Base-by-base conservation (phyloP, 2,329 filamentous ascomycete species). In the Diplodia corticola region DNA sequence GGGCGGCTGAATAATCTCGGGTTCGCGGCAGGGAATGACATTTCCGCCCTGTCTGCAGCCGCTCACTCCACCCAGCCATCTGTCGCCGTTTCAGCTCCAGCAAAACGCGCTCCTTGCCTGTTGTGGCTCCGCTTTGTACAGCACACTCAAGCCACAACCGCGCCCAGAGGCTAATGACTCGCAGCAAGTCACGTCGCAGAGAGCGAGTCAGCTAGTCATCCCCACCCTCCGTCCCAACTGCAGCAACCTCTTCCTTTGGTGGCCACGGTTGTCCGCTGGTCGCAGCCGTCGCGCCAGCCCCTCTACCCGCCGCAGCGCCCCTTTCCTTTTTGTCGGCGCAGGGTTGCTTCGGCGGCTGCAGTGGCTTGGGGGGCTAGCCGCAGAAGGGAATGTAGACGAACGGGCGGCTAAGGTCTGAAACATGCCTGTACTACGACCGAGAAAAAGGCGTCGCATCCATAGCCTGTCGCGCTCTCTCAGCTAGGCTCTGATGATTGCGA, bases 381-480 rank as follows among this genome's bases (percentile, higher is more conserved):
- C 55, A 60, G 15, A n/a, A 10, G 57, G 57, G 57, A 61, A 61
- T 61, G 44, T n/a, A 50, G 57, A 49, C 57, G 40, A 35, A 30
- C 57, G 44, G 44, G 57, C 57, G 57, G 57, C 57, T 61, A 61
- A 49, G 26, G 5, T 54, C 51, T 61, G 57, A 61, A 61, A 61
- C 57, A 44, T n/a, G 44, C 17, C 22, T 26, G 40, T 61, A 6
- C 57, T 35, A 61, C 57, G 15, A 24, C 13, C 37, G 37, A n/a
- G 37, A 20, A 46, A 35, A 20, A 20, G 44, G 28, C 28, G 44
- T 49, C n/a, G 44, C 40, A 61, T 26, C 20, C 40, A 35, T 44
- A 50, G 44, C 57, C 57, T 61, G 57, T 61, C 57, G 44, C 44
- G 26, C 28, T 26, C 55, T 30, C 35, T 24, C 54, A 0, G 33